Conservation (phyloP, 78 protist genomes). For the Andalucia godoyi region DNA sequence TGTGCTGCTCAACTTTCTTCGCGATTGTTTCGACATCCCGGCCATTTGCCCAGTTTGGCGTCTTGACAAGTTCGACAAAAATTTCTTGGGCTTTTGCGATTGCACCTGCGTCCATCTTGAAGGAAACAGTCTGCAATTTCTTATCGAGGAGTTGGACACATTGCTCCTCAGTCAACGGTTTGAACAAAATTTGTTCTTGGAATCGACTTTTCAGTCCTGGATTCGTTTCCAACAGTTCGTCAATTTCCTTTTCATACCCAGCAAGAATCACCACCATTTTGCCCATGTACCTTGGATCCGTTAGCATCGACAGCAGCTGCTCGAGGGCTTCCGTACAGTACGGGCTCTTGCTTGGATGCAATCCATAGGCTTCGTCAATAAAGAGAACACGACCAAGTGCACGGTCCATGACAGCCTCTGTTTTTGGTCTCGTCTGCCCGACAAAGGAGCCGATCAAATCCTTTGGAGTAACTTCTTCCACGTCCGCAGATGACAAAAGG, state of each 20-base stretch:
- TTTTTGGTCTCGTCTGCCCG: conserved; percentile 2
- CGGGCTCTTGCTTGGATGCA: not conserved
- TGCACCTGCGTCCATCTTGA: too few relatives aligned
- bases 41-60: too few relatives aligned
- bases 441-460: not conserved
- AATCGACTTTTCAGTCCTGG: not conserved
- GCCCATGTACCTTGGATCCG: not conserved
- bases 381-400: conserved; percentile 24
- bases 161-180: not conserved
- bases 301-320: not conserved
- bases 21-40: too few relatives aligned
- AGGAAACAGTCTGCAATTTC: too few relatives aligned
- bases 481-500: conserved; percentile 4
- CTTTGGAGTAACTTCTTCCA: not conserved
- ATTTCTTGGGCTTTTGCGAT: too few relatives aligned
- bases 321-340: not conserved
- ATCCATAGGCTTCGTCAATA: conserved; percentile 47
- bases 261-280: conserved; percentile 14
- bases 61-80: too few relatives aligned
- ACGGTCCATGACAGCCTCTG: not conserved
- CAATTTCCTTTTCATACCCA: conserved; percentile 16
- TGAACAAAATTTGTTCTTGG: not conserved
- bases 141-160: too few relatives aligned
- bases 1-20: too few relatives aligned
- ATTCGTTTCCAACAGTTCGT: not conserved